phyloP scores from a whole-genome alignment of 441 rosid genomes.

The Populus hybrid region DNA sequence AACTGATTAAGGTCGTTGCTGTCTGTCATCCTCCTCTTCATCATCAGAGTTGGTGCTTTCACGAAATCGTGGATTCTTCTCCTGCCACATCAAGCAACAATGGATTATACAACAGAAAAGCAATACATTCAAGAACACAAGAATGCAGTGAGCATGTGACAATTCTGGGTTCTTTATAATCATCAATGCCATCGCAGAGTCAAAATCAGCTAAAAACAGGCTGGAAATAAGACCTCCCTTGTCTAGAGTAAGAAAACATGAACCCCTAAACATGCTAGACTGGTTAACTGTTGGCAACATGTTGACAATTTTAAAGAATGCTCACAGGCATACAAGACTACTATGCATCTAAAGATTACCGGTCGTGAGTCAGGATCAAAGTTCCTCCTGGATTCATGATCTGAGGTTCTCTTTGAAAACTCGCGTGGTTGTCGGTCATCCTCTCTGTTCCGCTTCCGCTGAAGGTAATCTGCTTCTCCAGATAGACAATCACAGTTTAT shows the following conservation, averaged over 20 bases:
- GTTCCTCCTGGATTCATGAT: slow-evolving; percentile 71
- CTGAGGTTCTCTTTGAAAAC: slow-evolving; percentile 58
- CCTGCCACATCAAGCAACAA: slow-evolving; percentile 42
- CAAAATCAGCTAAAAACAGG: neutral
- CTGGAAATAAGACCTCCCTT: neutral
- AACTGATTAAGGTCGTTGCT: slow-evolving; percentile 37
- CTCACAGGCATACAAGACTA: neutral
- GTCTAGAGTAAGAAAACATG: neutral
- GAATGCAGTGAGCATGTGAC: neutral
- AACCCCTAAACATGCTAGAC: neutral
- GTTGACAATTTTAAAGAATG: neutral
- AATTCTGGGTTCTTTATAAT: neutral
- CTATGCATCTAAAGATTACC: slow-evolving; percentile 35
- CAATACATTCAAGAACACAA: neutral
- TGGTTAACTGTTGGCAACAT: neutral
- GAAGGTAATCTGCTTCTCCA: slow-evolving; percentile 46
- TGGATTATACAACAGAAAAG: neutral
- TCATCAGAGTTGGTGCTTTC: slow-evolving; percentile 96
- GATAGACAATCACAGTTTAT: slow-evolving; percentile 9
- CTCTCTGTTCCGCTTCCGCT: slow-evolving; percentile 74
- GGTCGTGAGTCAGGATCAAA: slow-evolving; percentile 82
- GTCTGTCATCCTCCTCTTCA: slow-evolving; percentile 76
- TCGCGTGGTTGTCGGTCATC: slow-evolving; percentile 70
- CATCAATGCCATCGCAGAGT: slow-evolving; percentile 1
- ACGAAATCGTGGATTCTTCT: slow-evolving; percentile 98